These are phyloP conservation scores for Aureobasidium pullulans DNA, from an alignment of 2,329 filamentous ascomycete species.

Conservation along the genomic window DNA sequence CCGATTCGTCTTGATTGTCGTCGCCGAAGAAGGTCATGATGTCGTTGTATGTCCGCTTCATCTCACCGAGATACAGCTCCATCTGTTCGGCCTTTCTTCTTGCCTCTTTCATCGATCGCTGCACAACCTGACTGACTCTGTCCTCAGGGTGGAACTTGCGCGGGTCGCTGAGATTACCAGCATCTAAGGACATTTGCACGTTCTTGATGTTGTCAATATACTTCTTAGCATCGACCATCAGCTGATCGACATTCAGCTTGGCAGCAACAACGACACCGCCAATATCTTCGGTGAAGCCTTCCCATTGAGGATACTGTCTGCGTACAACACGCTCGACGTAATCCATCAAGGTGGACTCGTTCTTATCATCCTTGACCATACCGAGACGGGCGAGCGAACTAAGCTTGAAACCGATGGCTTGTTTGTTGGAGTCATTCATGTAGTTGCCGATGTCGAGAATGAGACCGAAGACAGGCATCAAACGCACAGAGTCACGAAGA, in stretches of 20 bases:
- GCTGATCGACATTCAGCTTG: constrained; percentile 91
- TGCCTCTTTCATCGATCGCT: constrained; percentile 93
- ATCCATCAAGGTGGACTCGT: constrained; percentile 91
- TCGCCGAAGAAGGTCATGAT: constrained; percentile 97
- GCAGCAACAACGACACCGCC: constrained; percentile 67
- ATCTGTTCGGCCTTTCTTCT: constrained; percentile 93
- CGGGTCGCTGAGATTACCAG: constrained; percentile 87
- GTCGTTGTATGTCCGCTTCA: constrained; percentile 83
- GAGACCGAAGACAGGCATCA: constrained; percentile 93
- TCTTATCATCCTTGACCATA: constrained; percentile 99
- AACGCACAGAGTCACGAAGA: constrained; percentile 77
- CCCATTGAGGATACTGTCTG: constrained; percentile 94
- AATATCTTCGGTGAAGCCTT: constrained; percentile 81
- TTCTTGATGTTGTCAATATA: constrained; percentile 96
- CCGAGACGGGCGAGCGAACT: constrained; percentile 85
- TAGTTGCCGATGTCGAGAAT: constrained; percentile 99
- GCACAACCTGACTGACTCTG: constrained; percentile 83
- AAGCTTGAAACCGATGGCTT: constrained; percentile 95
- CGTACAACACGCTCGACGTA: constrained; percentile 93
- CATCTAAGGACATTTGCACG: constrained; percentile 84
- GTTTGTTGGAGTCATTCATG: constrained; percentile 99
- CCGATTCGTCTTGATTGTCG: constrained; percentile 83
- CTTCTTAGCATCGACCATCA: constrained; percentile 76
- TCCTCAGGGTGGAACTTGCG: constrained; percentile 98
- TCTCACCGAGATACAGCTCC: constrained; percentile 87